Evolutionary conservation across 352 stramenopile species (phyloP), one percentile per base, ranked within the genome.

Genomic region (Thraustochytrium striatum): DNA sequence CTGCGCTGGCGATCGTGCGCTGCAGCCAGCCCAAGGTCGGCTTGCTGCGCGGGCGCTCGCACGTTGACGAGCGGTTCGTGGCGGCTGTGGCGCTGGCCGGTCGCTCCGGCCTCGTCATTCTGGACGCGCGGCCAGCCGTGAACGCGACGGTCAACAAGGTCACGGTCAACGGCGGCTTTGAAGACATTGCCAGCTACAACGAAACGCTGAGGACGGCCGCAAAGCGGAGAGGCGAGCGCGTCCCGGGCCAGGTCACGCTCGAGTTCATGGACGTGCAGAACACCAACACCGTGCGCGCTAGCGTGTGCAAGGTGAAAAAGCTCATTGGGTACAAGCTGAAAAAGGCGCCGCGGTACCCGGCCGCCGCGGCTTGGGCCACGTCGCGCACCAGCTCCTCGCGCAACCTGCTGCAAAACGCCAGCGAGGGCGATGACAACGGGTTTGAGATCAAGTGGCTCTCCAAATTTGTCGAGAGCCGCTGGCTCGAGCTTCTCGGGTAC

Each of bases 1-100:
- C 93, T 21, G 92, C 92, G 52, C 91, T 91, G 0, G 89, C 88
- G 36, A 86, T 99, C 55, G 98, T 92, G 84, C 88, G 95, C 32
- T 95, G 87, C 44, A 94, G 91, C 39, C 94, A 98, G 82, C 95
- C 95, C 1, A 97, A 97, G 83, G 94, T 96, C 0, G 95, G 95
- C 25, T 85, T 98, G 3, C 83, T 97, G 50, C 90, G 93, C 11
- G 96, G 93, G 86, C 94, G 90, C 32, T 96, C 90, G 70, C 81
- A 85, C 11, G 89, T 91, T 19, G 95, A 99, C 82, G 91, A 96
- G 50, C 91, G 91, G 38, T 78, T 96, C n/a, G 89, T 96, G 13
- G 87, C 88, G 3, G 90, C 93, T 69, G 85, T 92, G 28, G 92
- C 97, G 58, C 65, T 87, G 86, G 33, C 89, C 85, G 25, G 69